phyloP scores from a whole-genome alignment of 2,329 filamentous ascomycete species.

The Fusarium sulawesiense region DNA sequence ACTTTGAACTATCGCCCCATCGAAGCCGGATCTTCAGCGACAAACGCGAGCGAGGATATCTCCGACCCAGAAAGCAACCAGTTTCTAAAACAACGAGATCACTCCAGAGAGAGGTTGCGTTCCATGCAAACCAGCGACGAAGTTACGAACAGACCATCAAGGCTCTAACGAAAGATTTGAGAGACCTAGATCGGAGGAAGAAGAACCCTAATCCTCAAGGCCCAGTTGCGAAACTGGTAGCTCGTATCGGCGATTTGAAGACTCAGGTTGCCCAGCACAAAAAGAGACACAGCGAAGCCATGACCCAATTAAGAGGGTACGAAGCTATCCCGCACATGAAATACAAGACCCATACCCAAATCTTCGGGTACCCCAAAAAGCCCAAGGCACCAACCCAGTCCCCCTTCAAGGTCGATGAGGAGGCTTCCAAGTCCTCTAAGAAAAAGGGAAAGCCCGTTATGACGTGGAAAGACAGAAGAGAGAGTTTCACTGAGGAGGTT shows the following conservation, averaged over 20 bases:
- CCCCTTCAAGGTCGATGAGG: constrained; percentile 20
- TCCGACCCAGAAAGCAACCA: neutral
- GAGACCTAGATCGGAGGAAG: neutral
- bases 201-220: neutral
- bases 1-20: constrained; percentile 48
- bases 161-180: constrained; percentile 30
- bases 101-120: constrained; percentile 46
- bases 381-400: constrained; percentile 29
- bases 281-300: constrained; percentile 41
- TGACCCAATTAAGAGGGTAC: constrained; percentile 48
- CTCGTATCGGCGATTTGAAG: constrained; percentile 41
- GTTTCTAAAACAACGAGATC: constrained; percentile 41
- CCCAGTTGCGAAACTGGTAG: constrained; percentile 9
- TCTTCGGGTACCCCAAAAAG: constrained; percentile 46
- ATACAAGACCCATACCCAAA: constrained; percentile 42
- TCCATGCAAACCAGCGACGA: constrained; percentile 49
- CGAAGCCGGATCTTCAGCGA: constrained; percentile 43
- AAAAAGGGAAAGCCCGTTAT: constrained; percentile 4
- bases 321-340: constrained; percentile 46
- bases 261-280: constrained; percentile 44
- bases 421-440: neutral
- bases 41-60: neutral
- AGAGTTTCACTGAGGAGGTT: constrained; percentile 18
- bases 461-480: constrained; percentile 11
- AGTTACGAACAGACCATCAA: constrained; percentile 44